Conservation (phyloP, 257 asterid species). For the Gardenia jasminoides region DNA sequence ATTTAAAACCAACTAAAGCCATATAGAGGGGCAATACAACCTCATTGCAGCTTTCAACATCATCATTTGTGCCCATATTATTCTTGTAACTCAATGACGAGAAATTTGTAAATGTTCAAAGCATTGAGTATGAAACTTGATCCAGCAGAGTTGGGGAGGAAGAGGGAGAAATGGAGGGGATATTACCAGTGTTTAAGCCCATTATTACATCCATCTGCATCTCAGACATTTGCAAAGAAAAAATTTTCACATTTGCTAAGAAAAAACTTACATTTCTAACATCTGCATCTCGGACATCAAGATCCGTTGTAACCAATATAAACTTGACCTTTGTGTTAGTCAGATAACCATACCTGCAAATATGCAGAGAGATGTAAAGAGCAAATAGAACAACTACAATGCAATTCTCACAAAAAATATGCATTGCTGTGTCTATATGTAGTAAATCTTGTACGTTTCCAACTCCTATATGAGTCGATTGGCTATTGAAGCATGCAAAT, state of each 20-base stretch:
- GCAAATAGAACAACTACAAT: background rate
- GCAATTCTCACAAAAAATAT: background rate
- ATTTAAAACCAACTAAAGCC: conserved; percentile 3
- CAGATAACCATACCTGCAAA: conserved; percentile 85
- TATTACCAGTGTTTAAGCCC: background rate
- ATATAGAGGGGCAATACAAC: background rate
- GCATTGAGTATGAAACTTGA: background rate
- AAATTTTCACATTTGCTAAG: conserved; percentile 6
- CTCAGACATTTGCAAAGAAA: too few species aligned
- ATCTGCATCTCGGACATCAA: conserved; percentile 91
- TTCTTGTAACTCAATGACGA: background rate
- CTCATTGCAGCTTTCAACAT: too few species aligned
- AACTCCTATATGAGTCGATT: background rate
- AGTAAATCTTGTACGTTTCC: background rate
- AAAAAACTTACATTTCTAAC: conserved; percentile 74
- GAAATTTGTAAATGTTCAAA: background rate
- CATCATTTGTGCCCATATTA: background rate
- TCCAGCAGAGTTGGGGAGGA: background rate
- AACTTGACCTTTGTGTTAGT: conserved; percentile 98
- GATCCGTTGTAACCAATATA: conserved; percentile 92
- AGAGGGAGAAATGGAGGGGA: background rate
- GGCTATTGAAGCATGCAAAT: background rate
- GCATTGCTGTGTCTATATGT: too few species aligned
- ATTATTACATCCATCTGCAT: too few species aligned
- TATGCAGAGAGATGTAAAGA: conserved; percentile 13